Conservation (phyloP, 179 eudicot genomes). For the Heliamphora pulchella region DNA sequence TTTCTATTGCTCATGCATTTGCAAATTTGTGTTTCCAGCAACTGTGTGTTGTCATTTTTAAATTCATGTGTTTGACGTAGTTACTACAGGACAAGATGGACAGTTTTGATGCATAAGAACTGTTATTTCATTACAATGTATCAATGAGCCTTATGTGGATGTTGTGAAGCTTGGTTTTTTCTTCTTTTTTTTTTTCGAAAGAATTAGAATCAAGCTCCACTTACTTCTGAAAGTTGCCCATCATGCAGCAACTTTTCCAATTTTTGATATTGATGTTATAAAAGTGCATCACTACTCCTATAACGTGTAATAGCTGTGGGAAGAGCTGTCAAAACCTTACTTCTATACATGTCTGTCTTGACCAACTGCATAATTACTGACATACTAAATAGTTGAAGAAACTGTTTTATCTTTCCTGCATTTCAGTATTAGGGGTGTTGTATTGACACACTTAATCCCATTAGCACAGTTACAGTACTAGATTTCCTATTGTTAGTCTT, state of each 20-base stretch:
- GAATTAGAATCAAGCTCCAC: background rate
- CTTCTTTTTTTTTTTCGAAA: background rate
- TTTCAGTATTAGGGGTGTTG: too few species aligned
- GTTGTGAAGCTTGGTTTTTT: background rate
- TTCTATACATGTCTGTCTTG: background rate
- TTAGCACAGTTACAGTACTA: too few species aligned
- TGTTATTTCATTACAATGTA: background rate
- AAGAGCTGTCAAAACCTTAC: background rate
- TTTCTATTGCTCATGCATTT: background rate
- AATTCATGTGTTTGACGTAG: background rate
- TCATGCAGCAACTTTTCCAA: background rate
- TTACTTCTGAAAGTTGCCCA: background rate
- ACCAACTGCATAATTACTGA: background rate
- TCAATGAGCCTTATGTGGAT: background rate
- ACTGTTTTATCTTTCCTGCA: background rate
- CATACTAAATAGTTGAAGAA: background rate
- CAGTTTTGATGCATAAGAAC: background rate
- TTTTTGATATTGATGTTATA: slow-evolving; percentile 2
- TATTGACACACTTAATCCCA: too few species aligned
- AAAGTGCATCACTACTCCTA: background rate
- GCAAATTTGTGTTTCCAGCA: background rate
- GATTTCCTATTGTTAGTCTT: too few species aligned
- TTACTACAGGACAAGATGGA: background rate
- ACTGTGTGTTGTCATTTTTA: background rate
- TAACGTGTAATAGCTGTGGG: background rate